Evolutionary conservation across 768 basidiomycete genomes (phyloP).

Genomic region (Wakefieldia striispora): DNA sequence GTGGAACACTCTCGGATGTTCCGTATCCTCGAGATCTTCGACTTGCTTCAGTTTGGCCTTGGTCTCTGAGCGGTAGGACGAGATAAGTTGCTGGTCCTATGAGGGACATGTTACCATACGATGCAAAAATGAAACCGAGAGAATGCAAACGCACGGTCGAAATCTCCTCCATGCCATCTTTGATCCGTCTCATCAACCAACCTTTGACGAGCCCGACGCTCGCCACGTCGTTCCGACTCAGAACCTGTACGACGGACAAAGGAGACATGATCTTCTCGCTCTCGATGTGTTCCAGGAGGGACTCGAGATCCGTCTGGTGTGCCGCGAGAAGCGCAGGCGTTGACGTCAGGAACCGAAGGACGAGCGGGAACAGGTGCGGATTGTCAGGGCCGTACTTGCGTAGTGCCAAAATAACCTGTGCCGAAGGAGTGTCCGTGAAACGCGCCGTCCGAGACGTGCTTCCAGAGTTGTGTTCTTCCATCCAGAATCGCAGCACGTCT

Average conservation of each 20-base stretch:
- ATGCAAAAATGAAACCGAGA: neutral
- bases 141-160: constrained; percentile 58
- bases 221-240: constrained; percentile 86
- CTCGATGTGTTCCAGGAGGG: constrained; percentile 76
- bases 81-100: constrained; percentile 82
- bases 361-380: constrained; percentile 81
- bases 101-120: neutral
- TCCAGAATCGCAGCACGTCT: constrained; percentile 91
- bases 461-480: constrained; percentile 54
- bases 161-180: constrained; percentile 70
- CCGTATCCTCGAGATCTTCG: constrained; percentile 72
- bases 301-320: constrained; percentile 69
- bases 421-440: constrained; percentile 35
- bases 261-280: constrained; percentile 83
- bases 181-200: constrained; percentile 82
- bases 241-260: constrained; percentile 82
- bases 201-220: constrained; percentile 90
- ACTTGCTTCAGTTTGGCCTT: constrained; percentile 77
- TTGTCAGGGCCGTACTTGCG: constrained; percentile 69
- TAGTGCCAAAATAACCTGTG: constrained; percentile 67
- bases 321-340: constrained; percentile 67
- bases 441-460: neutral
- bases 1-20: constrained; percentile 86
- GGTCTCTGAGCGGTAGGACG: constrained; percentile 89
- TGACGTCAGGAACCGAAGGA: constrained; percentile 86